Percentiles rank a stretch among this genome's conserved stretches.
Conservation (phyloP, 1,284 basidiomycete species). For the Sporisorium exsertum region DNA sequence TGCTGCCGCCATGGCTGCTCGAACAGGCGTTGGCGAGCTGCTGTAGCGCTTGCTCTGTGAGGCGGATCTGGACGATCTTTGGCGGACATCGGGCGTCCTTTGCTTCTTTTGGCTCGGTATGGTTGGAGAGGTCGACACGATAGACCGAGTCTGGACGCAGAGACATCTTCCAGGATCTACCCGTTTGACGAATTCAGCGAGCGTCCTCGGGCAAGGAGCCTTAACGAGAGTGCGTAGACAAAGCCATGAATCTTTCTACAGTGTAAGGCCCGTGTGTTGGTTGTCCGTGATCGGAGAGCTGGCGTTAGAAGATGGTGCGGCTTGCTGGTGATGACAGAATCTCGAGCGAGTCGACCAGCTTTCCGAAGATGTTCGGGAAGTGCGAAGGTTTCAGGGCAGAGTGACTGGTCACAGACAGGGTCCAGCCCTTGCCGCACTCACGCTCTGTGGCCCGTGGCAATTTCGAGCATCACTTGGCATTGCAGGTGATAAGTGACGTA, state of each 20-base stretch:
- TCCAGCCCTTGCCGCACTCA: neutral
- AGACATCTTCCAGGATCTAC: constrained; percentile 14
- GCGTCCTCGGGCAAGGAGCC: constrained; percentile 1
- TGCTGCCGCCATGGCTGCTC: neutral
- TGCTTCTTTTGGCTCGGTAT: neutral
- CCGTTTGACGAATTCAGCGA: neutral
- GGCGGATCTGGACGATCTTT: constrained; percentile 33
- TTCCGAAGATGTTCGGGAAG: neutral
- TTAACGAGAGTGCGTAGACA: neutral
- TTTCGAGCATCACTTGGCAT: neutral
- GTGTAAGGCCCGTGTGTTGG: neutral
- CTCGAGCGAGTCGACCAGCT: neutral
- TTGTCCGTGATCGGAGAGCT: neutral
- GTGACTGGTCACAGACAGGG: neutral
- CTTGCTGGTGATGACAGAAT: neutral
- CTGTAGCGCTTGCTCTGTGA: constrained; percentile 36
- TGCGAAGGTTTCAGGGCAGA: neutral
- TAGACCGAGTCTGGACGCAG: constrained; percentile 38
- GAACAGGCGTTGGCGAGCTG: constrained; percentile 27
- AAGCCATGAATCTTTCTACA: neutral
- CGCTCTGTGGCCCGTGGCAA: constrained; percentile 8
- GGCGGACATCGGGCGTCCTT: constrained; percentile 9
- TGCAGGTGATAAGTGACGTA: neutral
- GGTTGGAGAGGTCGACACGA: constrained; percentile 21
- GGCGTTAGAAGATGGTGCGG: neutral